Conservation (phyloP, 169 alveolate genomes). For the Sarcocystis neurona region DNA sequence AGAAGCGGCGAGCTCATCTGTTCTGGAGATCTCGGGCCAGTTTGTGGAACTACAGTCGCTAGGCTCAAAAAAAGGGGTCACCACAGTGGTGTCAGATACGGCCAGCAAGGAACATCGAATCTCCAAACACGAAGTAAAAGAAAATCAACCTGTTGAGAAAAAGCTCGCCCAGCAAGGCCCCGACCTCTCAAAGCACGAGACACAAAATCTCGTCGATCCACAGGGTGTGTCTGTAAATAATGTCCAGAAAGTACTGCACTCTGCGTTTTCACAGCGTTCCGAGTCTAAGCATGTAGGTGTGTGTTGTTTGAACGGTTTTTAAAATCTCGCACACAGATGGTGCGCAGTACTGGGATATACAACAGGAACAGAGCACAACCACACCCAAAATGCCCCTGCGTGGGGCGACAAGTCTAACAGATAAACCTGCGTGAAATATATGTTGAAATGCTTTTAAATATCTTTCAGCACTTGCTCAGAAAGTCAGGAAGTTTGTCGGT, state of each 20-base stretch:
- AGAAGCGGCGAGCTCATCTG: too few species aligned
- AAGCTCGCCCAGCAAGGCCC: constrained; percentile 1
- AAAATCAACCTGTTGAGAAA: constrained; percentile 22
- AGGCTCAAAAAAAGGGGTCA: too few species aligned
- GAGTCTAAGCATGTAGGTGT: not conserved
- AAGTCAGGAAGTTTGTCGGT: constrained; percentile 47
- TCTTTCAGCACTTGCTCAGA: constrained; percentile 51
- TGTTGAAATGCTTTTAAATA: not conserved
- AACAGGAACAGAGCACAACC: not conserved
- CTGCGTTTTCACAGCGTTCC: not conserved
- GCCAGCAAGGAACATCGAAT: too few species aligned
- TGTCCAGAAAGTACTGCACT: not conserved
- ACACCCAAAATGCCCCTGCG: too few species aligned
- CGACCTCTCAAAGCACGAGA: constrained; percentile 44
- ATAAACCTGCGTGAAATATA: too few species aligned
- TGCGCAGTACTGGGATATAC: not conserved
- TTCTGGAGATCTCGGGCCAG: too few species aligned
- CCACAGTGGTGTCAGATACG: too few species aligned
- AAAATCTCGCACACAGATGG: not conserved
- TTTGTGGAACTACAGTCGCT: too few species aligned
- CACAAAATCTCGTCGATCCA: constrained; percentile 50
- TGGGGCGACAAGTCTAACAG: too few species aligned
- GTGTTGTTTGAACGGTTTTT: not conserved
- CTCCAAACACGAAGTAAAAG: too few species aligned
- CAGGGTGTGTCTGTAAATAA: constrained; percentile 22